A percentile compares a stretch with the other conserved stretches of the same genome.
phyloP scores from a whole-genome alignment of 257 asterid genomes.

The Fraxinus americana region DNA sequence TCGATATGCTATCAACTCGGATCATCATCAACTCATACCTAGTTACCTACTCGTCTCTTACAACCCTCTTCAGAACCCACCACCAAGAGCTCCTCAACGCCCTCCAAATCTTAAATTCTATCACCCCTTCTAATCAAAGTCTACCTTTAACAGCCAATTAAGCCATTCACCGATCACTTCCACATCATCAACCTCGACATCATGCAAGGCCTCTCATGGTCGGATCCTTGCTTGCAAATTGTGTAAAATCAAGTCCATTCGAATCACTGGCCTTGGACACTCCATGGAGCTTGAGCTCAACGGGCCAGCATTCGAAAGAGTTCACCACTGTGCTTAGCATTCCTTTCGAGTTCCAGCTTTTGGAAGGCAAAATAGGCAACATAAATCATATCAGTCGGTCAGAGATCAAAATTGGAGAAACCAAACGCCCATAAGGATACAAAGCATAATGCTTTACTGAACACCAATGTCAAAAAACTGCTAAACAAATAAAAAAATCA shows the following conservation, averaged over 20 bases:
- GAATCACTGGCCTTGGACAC: constrained; percentile 75
- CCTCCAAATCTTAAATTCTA: constrained; percentile 70
- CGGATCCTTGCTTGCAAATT: constrained; percentile 72
- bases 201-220: constrained; percentile 98
- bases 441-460: not conserved
- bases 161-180: constrained; percentile 80
- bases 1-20: constrained; percentile 77
- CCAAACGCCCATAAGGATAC: constrained; percentile 1
- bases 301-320: constrained; percentile 70
- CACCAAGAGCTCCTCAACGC: constrained; percentile 65
- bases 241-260: constrained; percentile 48
- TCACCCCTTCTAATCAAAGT: constrained; percentile 73
- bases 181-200: constrained; percentile 73
- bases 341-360: constrained; percentile 66
- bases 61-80: constrained; percentile 40
- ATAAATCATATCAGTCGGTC: constrained; percentile 41
- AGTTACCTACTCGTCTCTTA: constrained; percentile 61
- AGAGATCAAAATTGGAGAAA: constrained; percentile 53
- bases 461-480: not conserved
- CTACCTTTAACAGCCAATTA: constrained; percentile 90
- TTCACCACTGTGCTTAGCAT: constrained; percentile 66
- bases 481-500: too few relatives aligned
- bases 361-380: constrained; percentile 71
- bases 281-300: constrained; percentile 60
- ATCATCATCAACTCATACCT: constrained; percentile 56